Evolutionary conservation across 2,329 filamentous ascomycete species (phyloP).

Genomic region (Talaromyces rugulosus): DNA sequence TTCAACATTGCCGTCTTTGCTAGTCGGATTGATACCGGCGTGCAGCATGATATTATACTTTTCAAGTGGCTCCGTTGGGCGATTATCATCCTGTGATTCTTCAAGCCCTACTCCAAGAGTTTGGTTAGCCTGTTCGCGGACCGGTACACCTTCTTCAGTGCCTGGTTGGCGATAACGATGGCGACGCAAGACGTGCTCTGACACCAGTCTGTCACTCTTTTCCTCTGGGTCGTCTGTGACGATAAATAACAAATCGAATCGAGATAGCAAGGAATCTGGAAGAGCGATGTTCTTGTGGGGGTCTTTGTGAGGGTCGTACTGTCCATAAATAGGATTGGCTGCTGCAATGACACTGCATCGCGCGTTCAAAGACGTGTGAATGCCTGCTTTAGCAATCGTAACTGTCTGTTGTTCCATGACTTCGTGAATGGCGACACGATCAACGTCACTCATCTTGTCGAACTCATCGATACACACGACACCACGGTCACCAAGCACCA

Average conservation of each 20-base stretch:
- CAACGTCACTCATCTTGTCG: constrained; percentile 99
- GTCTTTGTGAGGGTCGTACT: constrained; percentile 98
- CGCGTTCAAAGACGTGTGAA: constrained; percentile 94
- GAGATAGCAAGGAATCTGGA: constrained; percentile 90
- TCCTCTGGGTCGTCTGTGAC: constrained; percentile 99
- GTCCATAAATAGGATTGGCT: constrained; percentile 95
- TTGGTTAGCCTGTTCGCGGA: constrained; percentile 81
- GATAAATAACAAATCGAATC: constrained; percentile 97
- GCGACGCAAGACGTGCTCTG: constrained; percentile 96
- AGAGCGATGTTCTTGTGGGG: constrained; percentile 98
- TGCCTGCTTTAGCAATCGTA: constrained; percentile 96
- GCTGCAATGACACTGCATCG: constrained; percentile 95
- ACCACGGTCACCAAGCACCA: constrained; percentile 95
- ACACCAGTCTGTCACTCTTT: constrained; percentile 81
- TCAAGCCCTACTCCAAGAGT: constrained; percentile 83
- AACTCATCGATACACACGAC: constrained; percentile 99
- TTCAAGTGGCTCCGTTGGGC: constrained; percentile 84
- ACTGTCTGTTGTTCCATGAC: constrained; percentile 99
- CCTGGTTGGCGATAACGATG: constrained; percentile 90
- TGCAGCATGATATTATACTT: constrained; percentile 97
- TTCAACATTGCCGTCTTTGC: constrained; percentile 71
- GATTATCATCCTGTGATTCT: constrained; percentile 65
- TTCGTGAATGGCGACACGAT: constrained; percentile 98
- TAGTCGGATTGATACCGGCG: constrained; percentile 77
- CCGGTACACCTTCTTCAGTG: constrained; percentile 88